A percentile compares a stretch with the other conserved stretches of the same genome.
phyloP scores from a whole-genome alignment of 2,329 filamentous ascomycete species.

The Aspergillus fijiensis region DNA sequence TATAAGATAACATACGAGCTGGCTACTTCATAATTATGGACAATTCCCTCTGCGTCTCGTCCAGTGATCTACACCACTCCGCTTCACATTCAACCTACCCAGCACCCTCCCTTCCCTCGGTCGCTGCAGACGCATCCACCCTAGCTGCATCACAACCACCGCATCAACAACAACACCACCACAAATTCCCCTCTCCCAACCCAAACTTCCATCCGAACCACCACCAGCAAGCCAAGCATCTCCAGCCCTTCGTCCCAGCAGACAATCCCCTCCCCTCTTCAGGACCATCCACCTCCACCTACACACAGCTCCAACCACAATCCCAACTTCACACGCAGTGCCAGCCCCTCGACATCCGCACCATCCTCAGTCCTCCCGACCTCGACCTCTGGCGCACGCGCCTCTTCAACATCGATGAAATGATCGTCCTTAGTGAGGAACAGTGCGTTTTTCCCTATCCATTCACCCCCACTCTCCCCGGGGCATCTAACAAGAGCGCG shows the following conservation, averaged over 20 bases:
- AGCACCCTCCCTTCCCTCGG: constrained; percentile 23
- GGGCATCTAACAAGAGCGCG: too few species aligned
- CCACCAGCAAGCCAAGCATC: background rate
- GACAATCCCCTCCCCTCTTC: too few species aligned
- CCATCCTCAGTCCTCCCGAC: constrained; percentile 66
- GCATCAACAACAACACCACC: background rate
- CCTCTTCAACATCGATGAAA: constrained; percentile 73
- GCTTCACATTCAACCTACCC: constrained; percentile 21
- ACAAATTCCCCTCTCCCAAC: background rate
- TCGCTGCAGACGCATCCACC: constrained; percentile 25
- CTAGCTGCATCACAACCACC: constrained; percentile 17
- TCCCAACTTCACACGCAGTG: background rate
- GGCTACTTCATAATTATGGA: constrained; percentile 26
- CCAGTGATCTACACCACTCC: background rate
- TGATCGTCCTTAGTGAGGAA: constrained; percentile 70
- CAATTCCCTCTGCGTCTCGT: background rate
- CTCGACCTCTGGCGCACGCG: constrained; percentile 68
- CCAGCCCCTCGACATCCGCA: background rate
- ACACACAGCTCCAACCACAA: constrained; percentile 4
- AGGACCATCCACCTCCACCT: constrained; percentile 2
- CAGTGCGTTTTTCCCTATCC: constrained; percentile 52
- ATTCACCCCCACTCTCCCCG: too few species aligned
- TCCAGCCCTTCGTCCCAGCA: background rate
- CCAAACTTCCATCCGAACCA: background rate
- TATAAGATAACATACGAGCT: background rate